phyloP scores from a whole-genome alignment of 2,329 filamentous ascomycete species.

The Tolypocladium inflatum region DNA sequence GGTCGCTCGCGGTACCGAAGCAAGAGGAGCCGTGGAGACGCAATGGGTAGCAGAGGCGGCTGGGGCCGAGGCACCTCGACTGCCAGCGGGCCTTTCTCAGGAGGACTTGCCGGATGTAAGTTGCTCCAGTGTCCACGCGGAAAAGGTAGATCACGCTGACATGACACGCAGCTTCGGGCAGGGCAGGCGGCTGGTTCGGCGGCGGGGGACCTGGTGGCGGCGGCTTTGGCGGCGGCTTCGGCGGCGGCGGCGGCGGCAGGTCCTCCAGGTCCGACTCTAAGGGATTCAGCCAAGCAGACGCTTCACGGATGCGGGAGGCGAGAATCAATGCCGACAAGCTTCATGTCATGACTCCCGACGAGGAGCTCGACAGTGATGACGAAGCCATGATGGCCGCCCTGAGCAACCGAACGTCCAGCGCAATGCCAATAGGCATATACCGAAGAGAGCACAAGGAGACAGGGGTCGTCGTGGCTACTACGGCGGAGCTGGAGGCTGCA shows the following conservation, averaged over 20 bases:
- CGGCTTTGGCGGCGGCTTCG: conserved; percentile 16
- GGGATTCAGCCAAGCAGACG: conserved; percentile 27
- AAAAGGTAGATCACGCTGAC: neutral
- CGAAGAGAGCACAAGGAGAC: conserved; percentile 44
- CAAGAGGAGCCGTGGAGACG: conserved; percentile 32
- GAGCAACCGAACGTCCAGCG: conserved; percentile 16
- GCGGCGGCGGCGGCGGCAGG: conserved; percentile 16
- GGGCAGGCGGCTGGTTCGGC: conserved; percentile 18
- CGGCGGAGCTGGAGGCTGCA: conserved; percentile 47
- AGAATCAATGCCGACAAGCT: conserved; percentile 50
- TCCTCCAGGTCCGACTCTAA: conserved; percentile 25
- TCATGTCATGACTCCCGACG: conserved; percentile 30
- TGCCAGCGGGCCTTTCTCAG: conserved; percentile 30
- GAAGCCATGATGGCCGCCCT: conserved; percentile 29
- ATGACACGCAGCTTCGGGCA: conserved; percentile 9
- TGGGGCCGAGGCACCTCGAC: conserved; percentile 22
- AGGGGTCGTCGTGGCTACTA: conserved; percentile 43
- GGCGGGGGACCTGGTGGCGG: conserved; percentile 21
- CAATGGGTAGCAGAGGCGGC: conserved; percentile 31
- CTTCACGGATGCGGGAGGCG: conserved; percentile 24
- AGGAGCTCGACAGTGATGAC: conserved; percentile 36
- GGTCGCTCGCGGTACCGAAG: conserved; percentile 30
- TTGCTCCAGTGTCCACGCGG: neutral
- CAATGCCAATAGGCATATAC: conserved; percentile 47
- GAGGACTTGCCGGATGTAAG: conserved; percentile 15